phyloP scores from a whole-genome alignment of 2,329 filamentous ascomycete species.

The Arthrinium puccinioides region DNA sequence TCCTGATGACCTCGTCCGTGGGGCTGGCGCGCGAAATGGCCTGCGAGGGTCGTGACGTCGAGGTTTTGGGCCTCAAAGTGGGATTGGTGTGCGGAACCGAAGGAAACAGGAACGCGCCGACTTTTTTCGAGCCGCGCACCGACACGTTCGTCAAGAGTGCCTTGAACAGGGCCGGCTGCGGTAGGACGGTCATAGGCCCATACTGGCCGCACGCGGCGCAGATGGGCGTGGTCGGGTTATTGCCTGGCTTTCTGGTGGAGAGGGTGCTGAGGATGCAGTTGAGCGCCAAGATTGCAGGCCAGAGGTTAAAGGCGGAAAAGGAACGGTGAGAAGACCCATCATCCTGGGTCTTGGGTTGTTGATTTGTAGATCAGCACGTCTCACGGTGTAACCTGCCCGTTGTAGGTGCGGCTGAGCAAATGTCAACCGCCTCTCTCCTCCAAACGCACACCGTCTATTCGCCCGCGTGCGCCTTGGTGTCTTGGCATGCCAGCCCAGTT shows the following conservation, averaged over 20 bases:
- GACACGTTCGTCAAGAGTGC: constrained; percentile 10
- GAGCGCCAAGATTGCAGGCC: too few species aligned
- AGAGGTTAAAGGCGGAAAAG: too few species aligned
- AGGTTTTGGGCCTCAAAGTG: constrained; percentile 14
- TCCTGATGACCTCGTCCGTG: constrained; percentile 6
- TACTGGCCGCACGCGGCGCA: constrained; percentile 1
- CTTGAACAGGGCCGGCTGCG: constrained; percentile 8
- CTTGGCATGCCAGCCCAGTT: too few species aligned
- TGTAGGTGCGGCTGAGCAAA: too few species aligned
- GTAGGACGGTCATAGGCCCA: neutral
- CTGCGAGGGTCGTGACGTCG: constrained; percentile 10
- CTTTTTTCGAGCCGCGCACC: constrained; percentile 11
- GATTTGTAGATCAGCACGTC: too few species aligned
- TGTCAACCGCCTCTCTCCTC: too few species aligned
- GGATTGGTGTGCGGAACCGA: constrained; percentile 12
- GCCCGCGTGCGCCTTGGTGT: too few species aligned
- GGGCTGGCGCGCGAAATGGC: constrained; percentile 11
- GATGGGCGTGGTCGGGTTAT: neutral
- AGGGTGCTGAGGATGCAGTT: too few species aligned
- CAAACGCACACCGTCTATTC: too few species aligned
- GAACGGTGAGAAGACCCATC: too few species aligned
- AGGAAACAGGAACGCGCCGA: constrained; percentile 6
- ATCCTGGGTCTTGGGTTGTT: too few species aligned
- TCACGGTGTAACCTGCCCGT: too few species aligned
- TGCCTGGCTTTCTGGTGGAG: neutral